Percentiles rank a stretch among this genome's conserved stretches.
Evolutionary conservation across 129 eudicot genomes (phyloP).

Genomic region (Solidago caesia): DNA sequence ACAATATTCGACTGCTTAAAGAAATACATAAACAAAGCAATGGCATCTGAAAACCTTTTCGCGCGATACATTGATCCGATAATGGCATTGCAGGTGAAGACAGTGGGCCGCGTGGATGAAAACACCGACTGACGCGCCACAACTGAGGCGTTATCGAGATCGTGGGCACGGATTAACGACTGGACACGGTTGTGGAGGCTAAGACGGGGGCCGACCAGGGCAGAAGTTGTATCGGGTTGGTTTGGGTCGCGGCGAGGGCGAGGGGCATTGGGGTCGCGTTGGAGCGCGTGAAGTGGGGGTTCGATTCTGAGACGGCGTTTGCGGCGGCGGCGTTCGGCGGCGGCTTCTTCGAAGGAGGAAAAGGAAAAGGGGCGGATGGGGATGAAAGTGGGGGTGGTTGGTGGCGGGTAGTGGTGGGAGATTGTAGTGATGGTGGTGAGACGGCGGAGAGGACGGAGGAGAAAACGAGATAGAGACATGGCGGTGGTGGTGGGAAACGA

Average conservation of each 20-base stretch:
- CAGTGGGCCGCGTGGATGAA: slow-evolving; percentile 69
- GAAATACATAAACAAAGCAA: slow-evolving; percentile 64
- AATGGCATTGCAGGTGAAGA: slow-evolving; percentile 94
- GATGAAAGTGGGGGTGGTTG: slow-evolving; percentile 33
- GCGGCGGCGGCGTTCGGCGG: slow-evolving; percentile 90
- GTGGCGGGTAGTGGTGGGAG: slow-evolving; percentile 21
- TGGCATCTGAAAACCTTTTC: slow-evolving; percentile 58
- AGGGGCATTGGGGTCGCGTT: slow-evolving; percentile 59
- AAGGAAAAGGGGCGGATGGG: slow-evolving; percentile 50
- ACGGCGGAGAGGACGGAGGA: slow-evolving; percentile 60
- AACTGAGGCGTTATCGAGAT: slow-evolving; percentile 69
- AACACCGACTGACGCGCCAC: slow-evolving; percentile 73
- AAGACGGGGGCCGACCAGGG: slow-evolving; percentile 70
- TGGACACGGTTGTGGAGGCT: slow-evolving; percentile 88
- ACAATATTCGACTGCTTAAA: slow-evolving; percentile 65
- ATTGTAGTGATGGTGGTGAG: slow-evolving; percentile 25
- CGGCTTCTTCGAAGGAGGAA: slow-evolving; percentile 93
- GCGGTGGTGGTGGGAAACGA: background rate
- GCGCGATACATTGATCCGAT: slow-evolving; percentile 84
- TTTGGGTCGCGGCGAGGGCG: slow-evolving; percentile 55
- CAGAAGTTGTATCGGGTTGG: slow-evolving; percentile 74
- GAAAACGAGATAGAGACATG: slow-evolving; percentile 52
- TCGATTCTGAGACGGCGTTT: slow-evolving; percentile 93
- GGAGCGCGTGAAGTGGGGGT: slow-evolving; percentile 87
- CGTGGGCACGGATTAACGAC: slow-evolving; percentile 72